Conservation (phyloP, 257 asterid species). For the Misopates orontium region DNA sequence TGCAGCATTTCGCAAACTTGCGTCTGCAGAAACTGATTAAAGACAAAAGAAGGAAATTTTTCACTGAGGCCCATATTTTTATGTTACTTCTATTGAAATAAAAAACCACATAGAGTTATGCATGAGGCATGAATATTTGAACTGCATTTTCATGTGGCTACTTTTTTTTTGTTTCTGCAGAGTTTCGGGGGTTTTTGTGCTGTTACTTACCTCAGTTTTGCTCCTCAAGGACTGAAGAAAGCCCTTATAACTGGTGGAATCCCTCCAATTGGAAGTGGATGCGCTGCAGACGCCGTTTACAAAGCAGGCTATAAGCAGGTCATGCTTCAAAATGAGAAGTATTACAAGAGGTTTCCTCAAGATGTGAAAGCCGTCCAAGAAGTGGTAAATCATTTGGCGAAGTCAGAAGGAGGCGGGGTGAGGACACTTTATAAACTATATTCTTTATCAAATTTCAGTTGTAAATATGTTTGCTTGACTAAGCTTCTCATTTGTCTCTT, state of each 20-base stretch:
- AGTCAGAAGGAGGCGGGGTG: constrained; percentile 95
- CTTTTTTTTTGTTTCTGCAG: constrained; percentile 47
- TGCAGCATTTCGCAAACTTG: no score
- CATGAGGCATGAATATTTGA: neutral
- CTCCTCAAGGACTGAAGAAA: constrained; percentile 86
- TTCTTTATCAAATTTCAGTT: neutral
- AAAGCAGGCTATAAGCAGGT: constrained; percentile 75
- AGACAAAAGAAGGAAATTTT: no score
- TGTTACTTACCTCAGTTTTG: constrained; percentile 88
- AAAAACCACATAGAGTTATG: no score
- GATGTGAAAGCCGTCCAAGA: constrained; percentile 66
- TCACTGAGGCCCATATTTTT: no score
- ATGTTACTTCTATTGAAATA: no score
- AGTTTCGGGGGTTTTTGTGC: constrained; percentile 98
- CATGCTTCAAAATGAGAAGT: constrained; percentile 71
- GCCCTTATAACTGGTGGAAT: constrained; percentile 95
- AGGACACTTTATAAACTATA: constrained; percentile 27
- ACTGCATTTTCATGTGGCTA: constrained; percentile 8
- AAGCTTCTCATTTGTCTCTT: neutral
- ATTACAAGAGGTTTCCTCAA: constrained; percentile 81
- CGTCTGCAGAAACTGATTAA: no score
- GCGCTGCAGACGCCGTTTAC: constrained; percentile 85
- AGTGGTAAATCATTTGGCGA: constrained; percentile 68
- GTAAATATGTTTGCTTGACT: constrained; percentile 5
- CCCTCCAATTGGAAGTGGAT: constrained; percentile 80